Conservation (phyloP, 257 asterid genomes). For the Jacaranda copaia region DNA sequence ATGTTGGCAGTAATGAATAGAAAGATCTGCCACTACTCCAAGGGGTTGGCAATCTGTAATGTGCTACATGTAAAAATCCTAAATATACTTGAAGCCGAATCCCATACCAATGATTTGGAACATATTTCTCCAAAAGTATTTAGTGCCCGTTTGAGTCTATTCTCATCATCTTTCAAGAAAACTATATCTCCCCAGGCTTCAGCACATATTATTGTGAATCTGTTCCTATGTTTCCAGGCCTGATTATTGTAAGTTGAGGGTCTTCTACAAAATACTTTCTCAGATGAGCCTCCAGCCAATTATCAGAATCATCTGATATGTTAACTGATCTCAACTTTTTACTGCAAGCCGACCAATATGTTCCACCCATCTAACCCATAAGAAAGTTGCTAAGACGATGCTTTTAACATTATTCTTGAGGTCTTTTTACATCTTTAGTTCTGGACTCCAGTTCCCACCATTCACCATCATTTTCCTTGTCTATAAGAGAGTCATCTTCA, state of each 20-base stretch:
- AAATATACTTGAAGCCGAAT: no score
- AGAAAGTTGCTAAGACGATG: no score
- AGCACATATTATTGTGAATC: not conserved
- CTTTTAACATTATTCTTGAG: constrained; percentile 20
- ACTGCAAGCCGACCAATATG: not conserved
- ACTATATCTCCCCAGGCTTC: not conserved
- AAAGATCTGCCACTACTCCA: not conserved
- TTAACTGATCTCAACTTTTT: not conserved
- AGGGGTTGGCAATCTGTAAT: not conserved
- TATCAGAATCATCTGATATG: not conserved
- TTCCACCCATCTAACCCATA: not conserved
- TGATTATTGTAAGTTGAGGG: not conserved
- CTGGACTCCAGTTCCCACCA: constrained; percentile 78
- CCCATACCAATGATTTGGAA: no score
- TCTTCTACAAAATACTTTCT: not conserved
- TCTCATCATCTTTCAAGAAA: not conserved
- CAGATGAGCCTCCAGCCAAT: not conserved
- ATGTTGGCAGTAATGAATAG: no score
- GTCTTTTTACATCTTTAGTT: constrained; percentile 14
- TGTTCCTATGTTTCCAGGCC: not conserved
- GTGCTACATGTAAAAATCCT: not conserved
- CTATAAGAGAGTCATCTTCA: constrained; percentile 48
- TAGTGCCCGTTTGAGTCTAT: no score
- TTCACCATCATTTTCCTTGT: constrained; percentile 40
- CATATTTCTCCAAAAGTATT: no score